These are phyloP conservation scores for Musa schizocarpa DNA, from an alignment of 176 grass and related monocot genomes.

Conservation along the genomic window DNA sequence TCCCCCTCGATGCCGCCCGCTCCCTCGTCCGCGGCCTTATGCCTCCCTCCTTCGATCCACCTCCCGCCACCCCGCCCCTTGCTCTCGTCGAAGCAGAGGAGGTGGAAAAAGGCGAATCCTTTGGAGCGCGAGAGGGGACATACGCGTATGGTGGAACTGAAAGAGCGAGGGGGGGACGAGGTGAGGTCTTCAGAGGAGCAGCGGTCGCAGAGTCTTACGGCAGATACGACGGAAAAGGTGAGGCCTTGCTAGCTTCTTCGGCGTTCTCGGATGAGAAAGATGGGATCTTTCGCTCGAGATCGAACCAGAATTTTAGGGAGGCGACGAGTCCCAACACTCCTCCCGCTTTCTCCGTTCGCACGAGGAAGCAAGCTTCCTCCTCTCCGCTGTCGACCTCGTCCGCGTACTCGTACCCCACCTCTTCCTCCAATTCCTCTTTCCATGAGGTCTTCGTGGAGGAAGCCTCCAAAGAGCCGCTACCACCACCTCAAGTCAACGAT, in stretches of 20 bases:
- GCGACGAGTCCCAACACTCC: not conserved
- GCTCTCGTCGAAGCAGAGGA: not conserved
- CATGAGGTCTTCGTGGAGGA: conserved; percentile 4
- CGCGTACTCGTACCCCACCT: conserved; percentile 6
- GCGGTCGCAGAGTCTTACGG: not conserved
- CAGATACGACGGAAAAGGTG: not conserved
- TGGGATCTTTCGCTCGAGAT: not conserved
- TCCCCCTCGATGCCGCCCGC: conserved; percentile 15
- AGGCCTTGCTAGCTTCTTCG: not conserved
- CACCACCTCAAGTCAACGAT: not conserved
- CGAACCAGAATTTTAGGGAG: not conserved
- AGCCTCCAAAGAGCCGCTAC: not conserved
- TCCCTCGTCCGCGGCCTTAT: conserved; percentile 20
- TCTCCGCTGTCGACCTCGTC: conserved; percentile 16
- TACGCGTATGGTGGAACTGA: not conserved
- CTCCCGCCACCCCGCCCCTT: not conserved
- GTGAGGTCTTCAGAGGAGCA: not conserved
- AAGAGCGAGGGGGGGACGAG: not conserved
- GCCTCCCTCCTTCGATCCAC: not conserved
- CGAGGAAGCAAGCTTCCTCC: conserved; percentile 5
- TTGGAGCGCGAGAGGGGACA: not conserved
- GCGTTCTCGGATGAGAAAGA: not conserved
- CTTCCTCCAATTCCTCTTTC: conserved; percentile 9
- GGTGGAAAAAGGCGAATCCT: not conserved
- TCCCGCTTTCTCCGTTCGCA: not conserved